Evolutionary conservation across 768 basidiomycete genomes (phyloP), one percentile per base, ranked within the genome.

Genomic region (Podaxis sp.): DNA sequence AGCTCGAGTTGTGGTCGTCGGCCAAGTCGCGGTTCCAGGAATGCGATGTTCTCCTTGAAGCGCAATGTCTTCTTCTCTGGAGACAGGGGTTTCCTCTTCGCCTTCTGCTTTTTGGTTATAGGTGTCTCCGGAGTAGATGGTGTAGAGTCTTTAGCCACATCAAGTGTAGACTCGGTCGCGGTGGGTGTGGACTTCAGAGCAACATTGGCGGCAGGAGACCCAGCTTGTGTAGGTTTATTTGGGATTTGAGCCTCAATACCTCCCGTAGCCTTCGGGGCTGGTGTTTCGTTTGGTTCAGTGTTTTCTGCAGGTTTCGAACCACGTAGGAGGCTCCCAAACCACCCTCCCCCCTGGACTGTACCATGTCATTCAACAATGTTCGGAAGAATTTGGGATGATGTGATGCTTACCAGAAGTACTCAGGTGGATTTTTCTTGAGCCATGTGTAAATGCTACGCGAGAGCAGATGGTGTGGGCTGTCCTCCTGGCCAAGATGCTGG

Each of bases 1-100:
- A 66, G 66, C 52, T 71, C 72, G 26, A 72, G 63, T 2, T 67
- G 57, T 7, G 81, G 81, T 3, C 73, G 73, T n/a, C 71, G 70
- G 0, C 80, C 82, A 38, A 83, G 68, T 9, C 79, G 72, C 2
- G 77, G 73, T 22, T 72, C 67, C 19, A 81, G 70, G 64, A 79
- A 82, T 4, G 63, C 65, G 56, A 75, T 57, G 6, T 78, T 71
- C 17, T 74, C 63, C 30, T 76, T 68, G 66, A 83, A 81, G 17
- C 73, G 70, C 58, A 64, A 63, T 8, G 67, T 59, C 13, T 77
- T 74, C 39, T 70, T 70, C 28, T 73, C 75, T 0, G 71, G 69
- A 11, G 70, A 65, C n/a, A 81, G 67, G 26, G 69, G 72, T 15
- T 62, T 69, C 36, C 63, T 70, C 56, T 38, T 65, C 42, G 24